phyloP scores from a whole-genome alignment of 2,329 filamentous ascomycete species.

The Talaromyces sp. region DNA sequence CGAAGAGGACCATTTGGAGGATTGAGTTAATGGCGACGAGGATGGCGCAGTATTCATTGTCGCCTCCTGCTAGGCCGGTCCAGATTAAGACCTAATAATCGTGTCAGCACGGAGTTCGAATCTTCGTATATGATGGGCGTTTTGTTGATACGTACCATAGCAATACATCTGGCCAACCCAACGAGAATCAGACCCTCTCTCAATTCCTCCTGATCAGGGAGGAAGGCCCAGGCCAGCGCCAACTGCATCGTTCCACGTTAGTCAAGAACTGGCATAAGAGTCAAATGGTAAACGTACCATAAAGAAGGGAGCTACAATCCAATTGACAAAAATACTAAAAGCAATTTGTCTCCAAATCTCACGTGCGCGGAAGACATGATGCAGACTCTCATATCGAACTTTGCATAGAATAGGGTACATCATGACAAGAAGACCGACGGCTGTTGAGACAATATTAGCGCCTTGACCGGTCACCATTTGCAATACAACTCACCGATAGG shows the following conservation, averaged over 20 bases:
- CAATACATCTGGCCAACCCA: conserved; percentile 80
- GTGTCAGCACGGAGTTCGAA: neutral
- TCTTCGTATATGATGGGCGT: neutral
- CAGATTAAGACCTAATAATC: conserved; percentile 63
- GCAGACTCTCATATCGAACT: conserved; percentile 73
- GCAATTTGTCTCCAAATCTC: conserved; percentile 74
- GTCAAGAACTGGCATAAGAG: neutral
- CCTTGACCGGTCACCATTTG: neutral
- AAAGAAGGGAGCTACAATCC: conserved; percentile 76
- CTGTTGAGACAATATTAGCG: conserved; percentile 42
- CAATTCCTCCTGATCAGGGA: conserved; percentile 51
- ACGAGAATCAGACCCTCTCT: conserved; percentile 74
- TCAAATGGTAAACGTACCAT: conserved; percentile 59
- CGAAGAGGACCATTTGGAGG: conserved; percentile 71
- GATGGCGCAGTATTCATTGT: conserved; percentile 79
- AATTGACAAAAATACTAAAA: conserved; percentile 76
- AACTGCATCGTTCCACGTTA: conserved; percentile 41
- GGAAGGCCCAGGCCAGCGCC: conserved; percentile 51
- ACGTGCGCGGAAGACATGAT: conserved; percentile 61
- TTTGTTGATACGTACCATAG: conserved; percentile 62
- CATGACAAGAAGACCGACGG: conserved; percentile 80
- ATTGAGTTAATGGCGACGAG: conserved; percentile 74
- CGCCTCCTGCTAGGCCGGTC: conserved; percentile 74
- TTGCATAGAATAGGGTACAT: conserved; percentile 94
- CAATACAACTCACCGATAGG: conserved; percentile 56